Base-by-base conservation (phyloP, 106 monocot species). In the Dendrobium nobile region DNA sequence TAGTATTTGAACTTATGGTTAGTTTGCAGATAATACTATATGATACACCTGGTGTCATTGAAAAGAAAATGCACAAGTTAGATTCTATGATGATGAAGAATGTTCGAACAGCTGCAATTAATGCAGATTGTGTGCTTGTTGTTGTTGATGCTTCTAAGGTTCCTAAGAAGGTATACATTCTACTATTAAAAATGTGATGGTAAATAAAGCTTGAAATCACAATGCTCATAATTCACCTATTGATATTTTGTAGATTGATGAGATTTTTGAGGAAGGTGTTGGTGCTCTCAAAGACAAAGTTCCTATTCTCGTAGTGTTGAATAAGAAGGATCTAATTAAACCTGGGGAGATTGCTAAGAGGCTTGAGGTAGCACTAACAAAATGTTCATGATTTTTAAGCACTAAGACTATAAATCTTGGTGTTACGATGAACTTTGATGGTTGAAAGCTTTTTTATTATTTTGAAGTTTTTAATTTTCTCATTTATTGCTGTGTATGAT, bases 31-130 rank as follows among this genome's bases (percentile, higher is more conserved):
- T 99, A 84, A 91, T 99, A 88, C 86, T 99, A 24, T 99, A 88
- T 86, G 98, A 99, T 77, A 99, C 98, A 44, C 98, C 98, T 78
- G 98, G 98, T 78, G 91, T 99, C 41, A 93, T 99, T 42, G 88
- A 91, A 78, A 95, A 87, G 78, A 86, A 93, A 68, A 92, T 93
- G 95, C 95, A 99, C 86, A 99, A 89, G 41, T 79, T 99, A 80
- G 95, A 99, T 67, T 79, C 88, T 37, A 87, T 99, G 95, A 99
- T 99, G 98, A 99, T 99, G 98, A 95, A 87, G 58, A 99, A 99
- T 93, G 95, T 95, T 20, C 88, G 92, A 9, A 91, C 86, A 79
- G 95, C 98, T 82, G 85, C 88, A 47, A 73, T 92, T 78, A 92
- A 95, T 90, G 98, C 98, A 55, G 95, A 99, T 43, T 99, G 98